phyloP scores from a whole-genome alignment of 805 yeast species.

The Cyberlindnera nakhonratchasimensis region DNA sequence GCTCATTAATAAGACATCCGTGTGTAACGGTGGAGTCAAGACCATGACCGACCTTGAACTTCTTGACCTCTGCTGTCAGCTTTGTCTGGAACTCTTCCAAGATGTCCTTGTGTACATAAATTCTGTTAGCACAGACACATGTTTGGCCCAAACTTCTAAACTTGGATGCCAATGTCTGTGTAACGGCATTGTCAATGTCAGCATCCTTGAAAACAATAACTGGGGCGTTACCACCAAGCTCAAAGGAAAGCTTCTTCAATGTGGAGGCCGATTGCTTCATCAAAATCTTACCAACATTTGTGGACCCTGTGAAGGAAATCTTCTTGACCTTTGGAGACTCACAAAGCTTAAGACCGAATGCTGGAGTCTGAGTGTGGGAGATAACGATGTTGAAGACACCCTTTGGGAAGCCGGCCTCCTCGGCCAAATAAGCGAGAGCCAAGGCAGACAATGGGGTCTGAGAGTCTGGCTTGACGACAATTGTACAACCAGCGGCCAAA shows the following conservation, averaged over 20 bases:
- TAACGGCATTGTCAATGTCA: slow-evolving; percentile 52
- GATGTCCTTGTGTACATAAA: slow-evolving; percentile 51
- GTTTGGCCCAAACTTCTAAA: slow-evolving; percentile 64
- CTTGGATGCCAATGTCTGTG: slow-evolving; percentile 49
- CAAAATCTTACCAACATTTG: slow-evolving; percentile 55
- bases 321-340: slow-evolving; percentile 48
- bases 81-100: slow-evolving; percentile 45
- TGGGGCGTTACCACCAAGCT: slow-evolving; percentile 69
- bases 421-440: slow-evolving; percentile 52
- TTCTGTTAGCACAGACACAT: slow-evolving; percentile 60
- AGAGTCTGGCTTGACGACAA: slow-evolving; percentile 57
- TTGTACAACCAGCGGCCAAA: slow-evolving; percentile 61
- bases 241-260: slow-evolving; percentile 58
- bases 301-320: slow-evolving; percentile 63
- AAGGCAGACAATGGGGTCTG: slow-evolving; percentile 60
- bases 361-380: slow-evolving; percentile 49
- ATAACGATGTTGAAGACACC: slow-evolving; percentile 54
- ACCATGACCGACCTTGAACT: slow-evolving; percentile 56
- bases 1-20: slow-evolving; percentile 52
- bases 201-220: slow-evolving; percentile 60
- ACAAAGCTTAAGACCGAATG: slow-evolving; percentile 48
- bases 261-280: slow-evolving; percentile 56
- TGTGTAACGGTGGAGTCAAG: slow-evolving; percentile 49
- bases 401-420: slow-evolving; percentile 57
- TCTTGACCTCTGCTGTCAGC: slow-evolving; percentile 42